Evolutionary conservation across 768 basidiomycete genomes (phyloP).

Genomic region (Macrolepiota fuliginosa): DNA sequence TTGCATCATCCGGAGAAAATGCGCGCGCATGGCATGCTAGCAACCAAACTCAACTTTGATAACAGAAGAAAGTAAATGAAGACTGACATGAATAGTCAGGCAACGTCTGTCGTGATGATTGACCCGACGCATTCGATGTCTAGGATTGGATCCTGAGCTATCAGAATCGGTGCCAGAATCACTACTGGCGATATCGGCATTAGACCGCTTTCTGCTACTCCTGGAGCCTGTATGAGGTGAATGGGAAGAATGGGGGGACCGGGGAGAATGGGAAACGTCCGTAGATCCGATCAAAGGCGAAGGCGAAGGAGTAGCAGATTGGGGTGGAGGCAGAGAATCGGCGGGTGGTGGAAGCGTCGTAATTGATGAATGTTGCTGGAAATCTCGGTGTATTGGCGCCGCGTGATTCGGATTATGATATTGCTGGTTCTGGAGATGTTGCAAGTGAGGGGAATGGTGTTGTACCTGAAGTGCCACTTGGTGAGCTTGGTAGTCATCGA

Average conservation of each 20-base stretch:
- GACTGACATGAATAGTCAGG: constrained; percentile 63
- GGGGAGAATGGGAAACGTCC: constrained; percentile 6
- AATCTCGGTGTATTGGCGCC: constrained; percentile 15
- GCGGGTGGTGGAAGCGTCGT: neutral
- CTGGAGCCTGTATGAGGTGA: constrained; percentile 14
- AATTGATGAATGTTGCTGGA: neutral
- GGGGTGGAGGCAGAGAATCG: constrained; percentile 17
- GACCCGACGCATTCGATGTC: constrained; percentile 26
- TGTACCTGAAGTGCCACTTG: constrained; percentile 20
- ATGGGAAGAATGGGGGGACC: constrained; percentile 12
- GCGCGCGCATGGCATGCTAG: constrained; percentile 70
- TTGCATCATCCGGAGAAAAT: constrained; percentile 60
- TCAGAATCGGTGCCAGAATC: constrained; percentile 4
- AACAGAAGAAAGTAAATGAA: neutral
- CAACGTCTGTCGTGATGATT: constrained; percentile 66
- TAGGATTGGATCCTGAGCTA: constrained; percentile 5
- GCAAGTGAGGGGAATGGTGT: constrained; percentile 24
- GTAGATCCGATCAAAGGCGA: constrained; percentile 21
- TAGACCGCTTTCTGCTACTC: constrained; percentile 6
- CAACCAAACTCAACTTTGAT: constrained; percentile 2
- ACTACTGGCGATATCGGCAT: constrained; percentile 3
- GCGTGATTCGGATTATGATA: constrained; percentile 12
- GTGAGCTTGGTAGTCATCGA: constrained; percentile 14
- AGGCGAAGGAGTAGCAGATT: constrained; percentile 30
- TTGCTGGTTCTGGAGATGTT: constrained; percentile 21